phyloP scores from a whole-genome alignment of 306 rosid genomes.

The Quercus cerris region DNA sequence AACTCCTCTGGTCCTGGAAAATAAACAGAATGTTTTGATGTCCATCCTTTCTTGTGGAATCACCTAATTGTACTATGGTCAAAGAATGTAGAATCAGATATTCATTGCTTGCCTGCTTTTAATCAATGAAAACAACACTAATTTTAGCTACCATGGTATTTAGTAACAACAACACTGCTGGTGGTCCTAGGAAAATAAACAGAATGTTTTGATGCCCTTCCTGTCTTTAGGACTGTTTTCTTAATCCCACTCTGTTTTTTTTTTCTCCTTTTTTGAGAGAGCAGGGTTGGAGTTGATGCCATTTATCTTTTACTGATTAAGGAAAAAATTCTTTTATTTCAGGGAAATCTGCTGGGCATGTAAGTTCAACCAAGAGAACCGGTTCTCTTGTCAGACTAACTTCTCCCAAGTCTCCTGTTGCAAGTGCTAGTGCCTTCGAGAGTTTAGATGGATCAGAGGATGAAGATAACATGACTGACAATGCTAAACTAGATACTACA shows the following conservation, averaged over 20 bases:
- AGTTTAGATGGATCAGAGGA: slow-evolving; percentile 92
- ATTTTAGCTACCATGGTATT: background rate
- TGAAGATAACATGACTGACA: slow-evolving; percentile 57
- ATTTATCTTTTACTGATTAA: slow-evolving; percentile 5
- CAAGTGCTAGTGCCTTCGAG: slow-evolving; percentile 89
- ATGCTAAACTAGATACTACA: slow-evolving; percentile 39
- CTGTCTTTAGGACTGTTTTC: background rate
- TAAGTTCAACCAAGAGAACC: slow-evolving; percentile 50
- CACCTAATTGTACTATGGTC: slow-evolving; percentile 3
- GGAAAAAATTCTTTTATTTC: slow-evolving; percentile 23
- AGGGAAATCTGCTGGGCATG: slow-evolving; percentile 55
- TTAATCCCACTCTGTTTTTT: background rate
- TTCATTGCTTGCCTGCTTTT: background rate
- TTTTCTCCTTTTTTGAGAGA: background rate
- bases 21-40: background rate
- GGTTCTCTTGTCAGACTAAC: slow-evolving; percentile 45
- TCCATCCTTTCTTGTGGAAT: background rate
- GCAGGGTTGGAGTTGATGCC: slow-evolving; percentile 13
- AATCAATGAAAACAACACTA: background rate
- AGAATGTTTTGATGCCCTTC: background rate
- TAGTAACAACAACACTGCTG: background rate
- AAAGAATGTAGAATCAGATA: background rate
- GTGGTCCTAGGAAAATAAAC: background rate
- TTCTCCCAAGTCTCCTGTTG: slow-evolving; percentile 94
- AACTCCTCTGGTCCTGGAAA: background rate